phyloP scores from a whole-genome alignment of 257 asterid species.

The Fraxinus quadrangulata region DNA sequence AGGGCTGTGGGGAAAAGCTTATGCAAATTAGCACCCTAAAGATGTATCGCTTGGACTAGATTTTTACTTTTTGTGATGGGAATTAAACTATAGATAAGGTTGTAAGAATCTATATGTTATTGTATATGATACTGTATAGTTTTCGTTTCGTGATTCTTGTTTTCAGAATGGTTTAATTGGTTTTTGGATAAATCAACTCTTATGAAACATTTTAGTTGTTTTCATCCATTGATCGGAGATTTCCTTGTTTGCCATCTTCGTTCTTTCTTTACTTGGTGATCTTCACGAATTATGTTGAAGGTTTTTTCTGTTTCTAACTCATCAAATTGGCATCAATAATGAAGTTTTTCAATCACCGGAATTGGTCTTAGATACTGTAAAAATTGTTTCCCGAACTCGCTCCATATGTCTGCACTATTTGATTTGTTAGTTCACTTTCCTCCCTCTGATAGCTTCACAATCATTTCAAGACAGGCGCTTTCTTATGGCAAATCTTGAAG shows the following conservation, averaged over 20 bases:
- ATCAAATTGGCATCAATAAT: not conserved
- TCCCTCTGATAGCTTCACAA: constrained; percentile 9
- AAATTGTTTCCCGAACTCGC: not conserved
- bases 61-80: not conserved
- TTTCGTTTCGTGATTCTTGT: not conserved
- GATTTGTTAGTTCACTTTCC: not conserved
- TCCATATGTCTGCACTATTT: not conserved
- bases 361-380: not conserved
- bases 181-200: not conserved
- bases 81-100: not conserved
- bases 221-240: not conserved
- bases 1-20: not conserved
- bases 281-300: not conserved
- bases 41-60: not conserved
- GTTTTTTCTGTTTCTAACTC: not conserved
- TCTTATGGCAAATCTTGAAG: constrained; percentile 51
- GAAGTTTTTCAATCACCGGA: not conserved
- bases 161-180: not conserved
- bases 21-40: not conserved
- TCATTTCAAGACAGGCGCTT: constrained; percentile 22
- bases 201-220: not conserved
- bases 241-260: constrained; percentile 1
- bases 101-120: no score
- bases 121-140: not conserved
- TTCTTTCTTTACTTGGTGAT: not conserved